These are phyloP conservation scores for Arthrobotrys pseudoclavata DNA, from an alignment of 2,329 filamentous ascomycete species.

Conservation along the genomic window DNA sequence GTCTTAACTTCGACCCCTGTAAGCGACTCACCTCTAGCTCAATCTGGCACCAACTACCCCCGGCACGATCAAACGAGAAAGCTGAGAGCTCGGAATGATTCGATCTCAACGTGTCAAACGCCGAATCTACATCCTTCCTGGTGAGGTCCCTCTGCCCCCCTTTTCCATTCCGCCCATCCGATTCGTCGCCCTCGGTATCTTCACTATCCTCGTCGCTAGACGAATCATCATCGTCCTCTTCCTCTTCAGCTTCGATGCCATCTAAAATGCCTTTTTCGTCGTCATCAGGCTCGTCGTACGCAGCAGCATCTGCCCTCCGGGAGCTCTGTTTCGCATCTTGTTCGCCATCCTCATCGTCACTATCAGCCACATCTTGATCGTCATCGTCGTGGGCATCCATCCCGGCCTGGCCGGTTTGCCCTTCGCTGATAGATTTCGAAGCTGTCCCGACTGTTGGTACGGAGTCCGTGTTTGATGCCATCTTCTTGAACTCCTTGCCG, in stretches of 20 bases:
- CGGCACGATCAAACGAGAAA: constrained; percentile 83
- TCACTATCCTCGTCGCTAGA: constrained; percentile 68
- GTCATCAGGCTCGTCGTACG: constrained; percentile 92
- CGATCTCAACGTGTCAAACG: constrained; percentile 41
- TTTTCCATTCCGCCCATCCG: constrained; percentile 12
- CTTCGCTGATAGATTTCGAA: constrained; percentile 70
- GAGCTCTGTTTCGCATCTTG: constrained; percentile 82
- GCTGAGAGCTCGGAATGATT: constrained; percentile 71
- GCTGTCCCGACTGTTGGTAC: constrained; percentile 80
- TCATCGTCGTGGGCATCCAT: constrained; percentile 36
- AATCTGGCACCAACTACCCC: constrained; percentile 82
- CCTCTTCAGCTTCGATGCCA: constrained; percentile 70
- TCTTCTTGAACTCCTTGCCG: constrained; percentile 83
- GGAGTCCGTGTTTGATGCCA: constrained; percentile 76
- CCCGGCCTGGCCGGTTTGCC: constrained; percentile 67
- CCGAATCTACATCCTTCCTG: constrained; percentile 38
- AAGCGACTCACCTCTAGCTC: constrained; percentile 73
- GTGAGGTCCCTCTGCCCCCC: constrained; percentile 33
- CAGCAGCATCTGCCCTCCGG: constrained; percentile 82
- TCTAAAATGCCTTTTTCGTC: constrained; percentile 75
- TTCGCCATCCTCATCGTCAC: constrained; percentile 80
- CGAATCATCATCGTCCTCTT: constrained; percentile 73
- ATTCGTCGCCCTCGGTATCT: constrained; percentile 61
- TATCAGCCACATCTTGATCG: constrained; percentile 71
- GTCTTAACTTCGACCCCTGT: neutral